Percentiles rank a stretch among this genome's conserved stretches.
Conservation (phyloP, 805 yeast genomes). For the Wickerhamomyces mucosus region DNA sequence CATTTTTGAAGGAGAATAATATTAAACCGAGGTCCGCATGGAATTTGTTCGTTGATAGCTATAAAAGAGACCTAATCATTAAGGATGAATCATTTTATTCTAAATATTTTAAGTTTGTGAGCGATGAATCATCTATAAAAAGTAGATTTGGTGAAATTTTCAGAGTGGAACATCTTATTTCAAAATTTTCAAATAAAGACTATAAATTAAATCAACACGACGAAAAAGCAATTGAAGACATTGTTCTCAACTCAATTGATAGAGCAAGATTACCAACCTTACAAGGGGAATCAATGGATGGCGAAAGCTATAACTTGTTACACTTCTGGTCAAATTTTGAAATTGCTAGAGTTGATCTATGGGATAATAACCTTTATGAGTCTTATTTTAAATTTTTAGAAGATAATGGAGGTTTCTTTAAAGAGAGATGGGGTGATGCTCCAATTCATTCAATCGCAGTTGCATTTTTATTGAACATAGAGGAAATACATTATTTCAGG, state of each 20-base stretch:
- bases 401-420: conserved; percentile 69
- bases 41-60: conserved; percentile 48
- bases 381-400: conserved; percentile 65
- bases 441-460: conserved; percentile 87
- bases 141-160: conserved; percentile 21
- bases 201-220: conserved; percentile 17
- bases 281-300: conserved; percentile 49
- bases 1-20: conserved; percentile 41
- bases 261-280: conserved; percentile 22
- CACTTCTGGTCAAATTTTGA: conserved; percentile 95
- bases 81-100: conserved; percentile 22
- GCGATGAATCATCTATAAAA: conserved; percentile 17
- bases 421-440: conserved; percentile 97
- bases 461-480: conserved; percentile 58
- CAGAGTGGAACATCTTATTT: conserved; percentile 22
- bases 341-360: conserved; percentile 75
- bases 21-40: conserved; percentile 55
- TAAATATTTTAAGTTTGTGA: conserved; percentile 19
- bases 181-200: conserved; percentile 7
- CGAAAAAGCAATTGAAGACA: conserved; percentile 27
- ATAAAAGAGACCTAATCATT: conserved; percentile 24
- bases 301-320: conserved; percentile 65
- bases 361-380: conserved; percentile 54
- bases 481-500: conserved; percentile 80
- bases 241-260: conserved; percentile 26